phyloP scores from a whole-genome alignment of 2,329 filamentous ascomycete genomes.

The Bipolaris oryzae region DNA sequence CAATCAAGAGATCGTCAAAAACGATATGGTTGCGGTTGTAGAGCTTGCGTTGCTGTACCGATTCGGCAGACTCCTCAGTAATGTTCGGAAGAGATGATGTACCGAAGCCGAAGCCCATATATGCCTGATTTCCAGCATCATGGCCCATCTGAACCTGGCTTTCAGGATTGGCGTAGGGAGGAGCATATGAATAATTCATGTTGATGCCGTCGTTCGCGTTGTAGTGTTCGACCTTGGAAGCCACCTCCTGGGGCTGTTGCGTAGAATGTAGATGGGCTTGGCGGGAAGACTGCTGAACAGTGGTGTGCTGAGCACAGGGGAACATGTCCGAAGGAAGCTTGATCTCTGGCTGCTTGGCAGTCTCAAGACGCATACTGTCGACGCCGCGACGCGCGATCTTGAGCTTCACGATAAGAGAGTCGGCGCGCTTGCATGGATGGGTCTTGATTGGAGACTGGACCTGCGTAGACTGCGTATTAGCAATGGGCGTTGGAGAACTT shows the following conservation, averaged over 20 bases:
- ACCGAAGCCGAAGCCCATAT: neutral
- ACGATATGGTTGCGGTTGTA: neutral
- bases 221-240: neutral
- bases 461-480: conserved; percentile 15
- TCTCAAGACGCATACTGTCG: conserved; percentile 2
- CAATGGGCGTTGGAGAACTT: conserved; percentile 5
- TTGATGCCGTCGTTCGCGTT: no score
- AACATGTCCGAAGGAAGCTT: neutral
- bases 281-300: neutral
- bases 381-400: neutral
- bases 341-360: neutral
- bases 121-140: neutral
- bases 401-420: conserved; percentile 19
- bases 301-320: no score
- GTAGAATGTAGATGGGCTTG: neutral
- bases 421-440: conserved; percentile 14
- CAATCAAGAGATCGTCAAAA: neutral
- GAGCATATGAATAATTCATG: neutral
- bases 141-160: neutral
- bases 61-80: neutral
- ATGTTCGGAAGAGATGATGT: neutral
- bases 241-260: neutral
- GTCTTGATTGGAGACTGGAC: conserved; percentile 1
- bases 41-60: neutral
- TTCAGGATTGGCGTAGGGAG: neutral